Evolutionary conservation across 2,329 filamentous ascomycete species (phyloP), one percentile per base, ranked within the genome.

Genomic region (Rhytidhysteron rufulum): DNA sequence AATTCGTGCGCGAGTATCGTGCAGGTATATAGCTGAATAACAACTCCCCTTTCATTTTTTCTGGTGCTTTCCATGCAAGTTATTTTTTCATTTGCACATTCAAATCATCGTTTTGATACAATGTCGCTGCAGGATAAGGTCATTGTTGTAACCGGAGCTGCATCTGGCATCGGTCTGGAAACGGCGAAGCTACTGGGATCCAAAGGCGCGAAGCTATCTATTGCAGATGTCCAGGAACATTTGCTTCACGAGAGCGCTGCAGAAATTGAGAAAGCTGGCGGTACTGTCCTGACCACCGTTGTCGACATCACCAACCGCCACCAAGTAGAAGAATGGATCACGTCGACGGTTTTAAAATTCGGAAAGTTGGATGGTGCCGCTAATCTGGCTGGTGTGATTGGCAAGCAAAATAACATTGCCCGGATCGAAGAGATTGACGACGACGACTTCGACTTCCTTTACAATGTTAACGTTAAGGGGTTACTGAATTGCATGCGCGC

Each of bases 301-400:
- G 69, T 79, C 17, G 74, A 79, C 43, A 63, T 79, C 13, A 71
- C 70, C 21, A 66, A 70, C 38, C 64, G 67, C 35, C 50, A 57
- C 4, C 40, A 76, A 20, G 76, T 79, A 8, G 73, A 80, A 21
- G 51, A 51, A 16, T 79, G 76, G 76, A 69, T 78, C 34, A 68
- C 71, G 9, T 34, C 43, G 1, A 60, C 58, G 4, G 50, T 79
- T n/a, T 49, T 63, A n/a, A 64, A 64, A 22, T 75, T 75, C 38
- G 77, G 77, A 4, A 69, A 69, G 37, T 67, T 79, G 5, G 72
- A 78, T 47, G 71, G 75, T 4, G 74, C 76, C 15, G 75, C 72
- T 9, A 79, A 27, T 27, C 67, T 77, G 7, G 78, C 78, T 0
- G 66, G 66, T 1, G 53, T 66, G 8, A 58, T 65, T 22, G 62